Evolutionary conservation across 208 protist genomes (phyloP), one percentile per base, ranked within the genome.

Genomic region (Endotrypanum monterogeii): DNA sequence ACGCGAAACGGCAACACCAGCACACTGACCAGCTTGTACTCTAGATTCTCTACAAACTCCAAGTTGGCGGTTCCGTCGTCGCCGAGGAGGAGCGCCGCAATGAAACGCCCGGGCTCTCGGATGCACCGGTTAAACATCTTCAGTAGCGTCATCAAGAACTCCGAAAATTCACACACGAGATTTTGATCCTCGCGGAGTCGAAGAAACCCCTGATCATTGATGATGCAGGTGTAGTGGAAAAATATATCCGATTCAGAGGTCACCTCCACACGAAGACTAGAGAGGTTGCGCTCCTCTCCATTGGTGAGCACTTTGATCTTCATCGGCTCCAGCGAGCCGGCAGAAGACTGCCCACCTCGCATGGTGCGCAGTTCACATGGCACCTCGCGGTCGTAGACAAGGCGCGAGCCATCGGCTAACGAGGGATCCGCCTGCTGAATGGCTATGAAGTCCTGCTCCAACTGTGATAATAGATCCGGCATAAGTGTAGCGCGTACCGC

Each of bases 1-100:
- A 88, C 93, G 18, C 84, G 82, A 73, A 99, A 98, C 6, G 93
- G 90, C 23, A 98, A 79, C 28, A 89, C 87, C 37, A 99, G 73
- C 44, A 99, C 87, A 56, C 97, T 95, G 48, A 99, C 93, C 62
- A 98, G 93, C 75, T 98, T 99, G 86, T 98, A 99, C 78, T 98
- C 91, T 65, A 98, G 83, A 68, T 98, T 98, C 73, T 99, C 94
- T 44, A 99, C 89, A 78, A 99, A 98, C 71, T 98, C 94, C 65
- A 99, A 73, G 44, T 92, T 94, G 1, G 88, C 94, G 3, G 86
- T 89, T 46, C 93, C 94, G 70, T 98, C 92, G 28, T 89, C 83
- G 35, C 83, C 84, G 28, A 98, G 73, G 30, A 98, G 79, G 23
- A 98, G 80, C 1, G 97, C 91, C 23, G 89, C 91, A 32, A 98